Base-by-base conservation (phyloP, 2,329 filamentous ascomycete genomes). In the Beauveria rudraprayagi region DNA sequence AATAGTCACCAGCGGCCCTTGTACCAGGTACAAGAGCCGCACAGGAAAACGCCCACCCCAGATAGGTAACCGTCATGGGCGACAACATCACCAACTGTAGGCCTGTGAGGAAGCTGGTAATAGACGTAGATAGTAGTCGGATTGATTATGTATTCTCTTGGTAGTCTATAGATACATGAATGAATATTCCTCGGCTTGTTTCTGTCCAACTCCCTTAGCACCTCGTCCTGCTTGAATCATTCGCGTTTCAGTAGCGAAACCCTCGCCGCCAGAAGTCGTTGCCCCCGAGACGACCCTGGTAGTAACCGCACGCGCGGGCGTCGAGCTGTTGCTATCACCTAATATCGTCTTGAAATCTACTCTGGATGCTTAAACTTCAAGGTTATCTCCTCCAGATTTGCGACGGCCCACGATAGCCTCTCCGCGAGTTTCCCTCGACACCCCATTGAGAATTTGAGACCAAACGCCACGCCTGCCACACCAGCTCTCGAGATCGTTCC, bases 1-100 rank as follows among this genome's bases (percentile, higher is more conserved):
- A 52, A 34, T 16, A 28, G n/a, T 22, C 24, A 30, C 6, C 34
- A 24, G 48, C 26, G 34, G 16, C 34, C 22, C 51, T 40, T 41
- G 59, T 61, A 61, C 59, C 51, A 1, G 59, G 28, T 61, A 61
- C 59, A 53, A 43, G 41, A 19, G 41, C 41, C 16, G 34, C 34
- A 16, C 34, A 37, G 34, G 34, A 16, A 37, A 37, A 37, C 34
- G 34, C 34, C 34, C 34, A 11, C 34, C 34, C 34, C 11, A 37
- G 34, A 37, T 37, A 37, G 19, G 11, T 37, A 54, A 11, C 51
- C 19, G 14, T 41, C 4, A 41, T 54, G 22, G 11, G 51, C 30
- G 51, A 14, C 17, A 26, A 8, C 11, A 24, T 22, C 4, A 54
- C n/a, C 34, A 14, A 24, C 19, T 16, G 40, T 46, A 56, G 53